Evolutionary conservation across 192 early-diverging fungal genomes (phyloP).

Genomic region (Piromyces finnis): DNA sequence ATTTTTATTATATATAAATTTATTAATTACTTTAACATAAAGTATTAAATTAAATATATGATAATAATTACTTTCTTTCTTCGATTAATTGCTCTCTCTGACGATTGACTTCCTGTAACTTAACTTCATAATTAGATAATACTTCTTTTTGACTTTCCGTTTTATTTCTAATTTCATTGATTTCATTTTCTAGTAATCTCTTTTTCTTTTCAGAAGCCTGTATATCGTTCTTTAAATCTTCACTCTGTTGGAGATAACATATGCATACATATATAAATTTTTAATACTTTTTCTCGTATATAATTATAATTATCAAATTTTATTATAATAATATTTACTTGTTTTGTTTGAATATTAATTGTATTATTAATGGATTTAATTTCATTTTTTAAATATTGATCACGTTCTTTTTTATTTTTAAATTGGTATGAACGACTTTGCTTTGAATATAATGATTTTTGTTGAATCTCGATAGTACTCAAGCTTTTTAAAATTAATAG

Average conservation of each 20-base stretch:
- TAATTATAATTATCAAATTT: too few relatives aligned
- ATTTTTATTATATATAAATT: neutral
- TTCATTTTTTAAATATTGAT: slow-evolving; percentile 54
- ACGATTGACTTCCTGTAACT: neutral
- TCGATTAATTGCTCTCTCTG: slow-evolving; percentile 38
- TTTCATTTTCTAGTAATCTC: slow-evolving; percentile 14
- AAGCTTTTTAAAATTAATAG: slow-evolving; percentile 32
- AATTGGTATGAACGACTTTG: slow-evolving; percentile 74
- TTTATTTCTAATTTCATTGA: slow-evolving; percentile 18
- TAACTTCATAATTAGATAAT: neutral
- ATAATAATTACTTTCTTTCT: slow-evolving; percentile 48
- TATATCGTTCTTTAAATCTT: slow-evolving; percentile 9
- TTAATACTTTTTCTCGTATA: too few relatives aligned
- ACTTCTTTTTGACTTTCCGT: neutral
- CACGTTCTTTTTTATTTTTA: slow-evolving; percentile 49
- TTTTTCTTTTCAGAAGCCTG: slow-evolving; percentile 16
- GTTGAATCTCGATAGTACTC: slow-evolving; percentile 43
- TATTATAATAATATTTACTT: slow-evolving; percentile 14
- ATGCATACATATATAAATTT: too few relatives aligned
- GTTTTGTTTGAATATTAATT: slow-evolving; percentile 24
- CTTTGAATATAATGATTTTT: slow-evolving; percentile 62
- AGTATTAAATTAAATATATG: neutral
- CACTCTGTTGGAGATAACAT: slow-evolving; percentile 10
- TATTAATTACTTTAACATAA: neutral
- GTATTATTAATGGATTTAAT: slow-evolving; percentile 42